Conservation (phyloP, 2,329 filamentous ascomycete genomes). For the Reticulascus tulasneorum region DNA sequence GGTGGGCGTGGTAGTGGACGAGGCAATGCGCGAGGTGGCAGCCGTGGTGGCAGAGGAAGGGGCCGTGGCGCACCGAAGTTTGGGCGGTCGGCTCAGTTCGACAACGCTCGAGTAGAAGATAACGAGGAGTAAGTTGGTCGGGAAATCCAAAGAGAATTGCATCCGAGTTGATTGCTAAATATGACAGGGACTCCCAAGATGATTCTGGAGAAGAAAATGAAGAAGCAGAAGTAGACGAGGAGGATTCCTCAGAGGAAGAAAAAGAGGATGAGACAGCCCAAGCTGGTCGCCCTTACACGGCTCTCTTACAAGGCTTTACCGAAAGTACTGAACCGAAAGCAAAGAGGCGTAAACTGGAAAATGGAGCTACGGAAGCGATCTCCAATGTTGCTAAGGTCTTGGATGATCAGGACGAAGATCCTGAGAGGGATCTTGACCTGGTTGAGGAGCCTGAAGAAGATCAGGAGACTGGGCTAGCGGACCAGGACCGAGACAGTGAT, state of each 20-base stretch:
- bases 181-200: slow-evolving; percentile 15
- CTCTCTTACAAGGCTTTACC: slow-evolving; percentile 54
- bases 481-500: slow-evolving; percentile 17
- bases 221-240: slow-evolving; percentile 34
- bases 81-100: slow-evolving; percentile 20
- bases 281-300: slow-evolving; percentile 49
- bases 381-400: slow-evolving; percentile 15
- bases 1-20: slow-evolving; percentile 15
- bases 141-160: no score
- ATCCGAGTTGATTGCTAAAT: no score
- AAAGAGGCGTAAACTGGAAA: slow-evolving; percentile 55
- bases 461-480: slow-evolving; percentile 16
- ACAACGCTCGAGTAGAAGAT: slow-evolving; percentile 39
- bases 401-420: slow-evolving; percentile 14
- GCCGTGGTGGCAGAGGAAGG: slow-evolving; percentile 29
- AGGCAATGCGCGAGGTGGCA: slow-evolving; percentile 28
- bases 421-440: slow-evolving; percentile 24
- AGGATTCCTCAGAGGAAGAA: slow-evolving; percentile 38
- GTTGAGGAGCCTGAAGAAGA: slow-evolving; percentile 14
- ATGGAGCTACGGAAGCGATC: slow-evolving; percentile 25
- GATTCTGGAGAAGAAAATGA: slow-evolving; percentile 23
- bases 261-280: slow-evolving; percentile 33
- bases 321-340: slow-evolving; percentile 40
- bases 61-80: slow-evolving; percentile 33
- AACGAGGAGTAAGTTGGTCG: slow-evolving; percentile 30